Base-by-base conservation (phyloP, 208 protist species). In the Leishmania martiniquensis region DNA sequence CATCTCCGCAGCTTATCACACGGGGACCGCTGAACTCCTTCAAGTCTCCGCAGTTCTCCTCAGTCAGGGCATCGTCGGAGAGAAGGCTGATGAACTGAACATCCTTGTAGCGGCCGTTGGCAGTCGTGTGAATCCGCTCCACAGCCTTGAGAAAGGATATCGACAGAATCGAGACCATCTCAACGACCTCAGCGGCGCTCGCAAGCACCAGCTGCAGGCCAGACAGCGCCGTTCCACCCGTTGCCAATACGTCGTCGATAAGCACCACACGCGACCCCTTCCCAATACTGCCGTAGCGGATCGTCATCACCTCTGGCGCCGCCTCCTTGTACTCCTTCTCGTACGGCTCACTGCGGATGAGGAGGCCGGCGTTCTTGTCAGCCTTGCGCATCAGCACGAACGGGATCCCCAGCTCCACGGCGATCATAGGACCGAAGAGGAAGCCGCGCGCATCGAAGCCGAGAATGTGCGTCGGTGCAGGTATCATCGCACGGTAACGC, bases 381-480 rank as follows among this genome's bases (percentile, higher is more conserved):
- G 90, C 86, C 80, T 98, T 98, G 39, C 96, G 88, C 82, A 98
- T 89, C 17, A 98, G 86, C n/a, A 98, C 93, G 85, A 97, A 98
- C 15, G 93, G 92, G 52, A 98, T 87, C 29, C 87, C 89, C 2
- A 98, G 91, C 77, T 94, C 94, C 9, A 96, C 87, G 13, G 96
- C 93, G 52, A 98, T 87, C 82, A 96, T 91, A 1, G 96, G 85
- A 10, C 94, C 95, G 62, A 98, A 88, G 51, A 98, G 83, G 62
- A 98, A 98, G 1, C 96, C 96, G 60, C 95, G 89, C 32, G 94
- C 94, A 70, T 98, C 96, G 80, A 97, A 97, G 60, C 94, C 94
- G 73, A 95, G 77, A 49, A 98, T 88, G 80, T 96, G 91, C 5
- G 94, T 98, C 0, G 90, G 90, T 12, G 86, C 80, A 32, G 90